Base-by-base conservation (phyloP, 2,329 filamentous ascomycete species). In the Fusarium annulatum region DNA sequence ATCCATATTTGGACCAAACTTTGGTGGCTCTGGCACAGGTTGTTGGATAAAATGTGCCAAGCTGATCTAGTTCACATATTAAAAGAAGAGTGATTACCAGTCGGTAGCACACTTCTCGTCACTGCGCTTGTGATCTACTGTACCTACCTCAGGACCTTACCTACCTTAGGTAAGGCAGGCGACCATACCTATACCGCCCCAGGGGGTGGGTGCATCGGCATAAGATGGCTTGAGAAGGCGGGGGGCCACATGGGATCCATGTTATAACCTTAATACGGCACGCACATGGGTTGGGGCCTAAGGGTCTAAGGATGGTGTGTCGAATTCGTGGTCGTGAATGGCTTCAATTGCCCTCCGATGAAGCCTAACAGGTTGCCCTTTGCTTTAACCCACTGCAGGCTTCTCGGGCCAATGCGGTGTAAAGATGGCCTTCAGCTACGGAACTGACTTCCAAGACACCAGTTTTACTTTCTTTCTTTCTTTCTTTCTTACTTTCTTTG, bases 261-360 rank as follows among this genome's bases (percentile, higher is more conserved):
- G 28, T n/a, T 30, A 34, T 14, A 21, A 41, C 64, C 41, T 51
- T 67, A 26, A 60, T 52, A 45, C 39, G 51, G 64, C 52, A 55
- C 34, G 62, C 64, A 55, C 39, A 34, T 43, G n/a, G 49, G n/a
- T n/a, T 12, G 18, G 33, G n/a, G 36, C 26, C 49, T 36, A 21
- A 28, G 33, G 48, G 21, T 34, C 30, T 23, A 33, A 11, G 30
- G 30, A 23, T 51, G 21, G 11, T 34, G 19, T 51, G 56, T 28
- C 9, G 9, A 28, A 30, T 34, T 30, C 33, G n/a, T n/a, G 10
- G 34, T 58, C 14, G n/a, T 38, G 19, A 34, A 58, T 58, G 18
- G 33, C 56, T 49, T 58, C 39, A 45, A 49, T 49, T 34, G 21
- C 61, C 49, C 26, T 58, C 21, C 33, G 49, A 45, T 38, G 60